Base-by-base conservation (phyloP, 345 rosid species). In the Camelina neglecta region DNA sequence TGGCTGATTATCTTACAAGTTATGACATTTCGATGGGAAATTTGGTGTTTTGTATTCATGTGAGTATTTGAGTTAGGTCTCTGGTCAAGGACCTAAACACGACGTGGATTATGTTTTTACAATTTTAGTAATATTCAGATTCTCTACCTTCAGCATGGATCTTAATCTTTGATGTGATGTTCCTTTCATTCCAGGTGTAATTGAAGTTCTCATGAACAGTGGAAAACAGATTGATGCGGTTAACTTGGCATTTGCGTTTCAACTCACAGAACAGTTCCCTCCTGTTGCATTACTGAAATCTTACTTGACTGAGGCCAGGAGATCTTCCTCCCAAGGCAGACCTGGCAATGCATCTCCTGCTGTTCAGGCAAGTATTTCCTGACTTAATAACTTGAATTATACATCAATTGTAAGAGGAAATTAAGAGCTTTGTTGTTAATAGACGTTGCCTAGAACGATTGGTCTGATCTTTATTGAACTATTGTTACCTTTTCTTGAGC, bases 171-270 rank as follows among this genome's bases (percentile, higher is more conserved):
- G 23, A 63, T 54, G 51, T 54, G 55, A 15, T 2, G 2, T 0
- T 71, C 60, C 20, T 54, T 60, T 51, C 44, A 8, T 39, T 59
- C 55, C 82, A 95, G 99, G 95, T 80, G 94, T 91, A 45, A 87
- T 96, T 60, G 86, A 88, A 85, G 93, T 90, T 68, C 84, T 96
- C 60, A 75, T 88, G 35, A 88, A 82, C 77, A 87, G 89, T 84
- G 98, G 96, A 75, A 93, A 96, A 73, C 99, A 91, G 71, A 91
- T 96, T 57, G 99, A 93, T 86, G 98, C 99, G 7, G 93, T 96
- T 70, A 96, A 93, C 85, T 70, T 93, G 86, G 98, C 99, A 61
- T 96, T 93, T 83, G 96, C 97, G 47, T 96, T 96, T 85, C 88
- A 85, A 84, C 87, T 96, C 48, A 91, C 92, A 6, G 87, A 84